Evolutionary conservation across 345 rosid species (phyloP).

Genomic region (Camelina hispida): DNA sequence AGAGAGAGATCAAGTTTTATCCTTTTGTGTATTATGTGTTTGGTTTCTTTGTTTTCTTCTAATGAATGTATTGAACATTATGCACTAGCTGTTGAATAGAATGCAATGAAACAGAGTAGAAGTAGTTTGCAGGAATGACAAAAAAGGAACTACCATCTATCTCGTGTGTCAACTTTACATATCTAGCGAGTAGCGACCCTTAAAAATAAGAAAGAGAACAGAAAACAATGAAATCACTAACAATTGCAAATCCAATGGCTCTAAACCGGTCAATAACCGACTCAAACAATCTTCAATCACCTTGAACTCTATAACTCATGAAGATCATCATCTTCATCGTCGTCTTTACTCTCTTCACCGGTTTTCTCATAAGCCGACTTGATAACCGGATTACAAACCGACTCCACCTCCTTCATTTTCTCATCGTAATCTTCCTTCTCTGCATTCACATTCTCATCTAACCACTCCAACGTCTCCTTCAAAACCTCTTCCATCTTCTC

Average conservation of each 20-base stretch:
- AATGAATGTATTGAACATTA: conserved; percentile 18
- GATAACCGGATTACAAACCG: conserved; percentile 58
- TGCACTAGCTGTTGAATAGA: not conserved
- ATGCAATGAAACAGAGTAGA: conserved; percentile 4
- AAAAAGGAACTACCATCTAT: not conserved
- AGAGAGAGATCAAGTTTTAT: conserved; percentile 12
- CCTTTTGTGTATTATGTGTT: conserved; percentile 17
- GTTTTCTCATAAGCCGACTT: conserved; percentile 55
- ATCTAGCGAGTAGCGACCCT: not conserved
- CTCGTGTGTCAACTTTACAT: not conserved
- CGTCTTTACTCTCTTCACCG: conserved; percentile 39
- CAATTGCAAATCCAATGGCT: not conserved
- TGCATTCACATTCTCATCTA: conserved; percentile 59
- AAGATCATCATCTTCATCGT: conserved; percentile 44
- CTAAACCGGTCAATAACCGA: conserved; percentile 8
- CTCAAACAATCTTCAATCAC: not conserved
- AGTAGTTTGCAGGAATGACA: not conserved
- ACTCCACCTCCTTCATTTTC: conserved; percentile 62
- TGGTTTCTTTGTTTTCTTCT: conserved; percentile 9
- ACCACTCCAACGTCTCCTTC: conserved; percentile 61
- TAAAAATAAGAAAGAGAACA: not conserved
- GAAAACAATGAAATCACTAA: not conserved
- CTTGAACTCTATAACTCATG: conserved; percentile 53
- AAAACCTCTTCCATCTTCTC: conserved; percentile 53
- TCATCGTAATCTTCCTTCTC: conserved; percentile 63